Evolutionary conservation across 2,329 filamentous ascomycete species (phyloP), one percentile per base, ranked within the genome.

Genomic region (Aspergillus oerlinghausenensis): DNA sequence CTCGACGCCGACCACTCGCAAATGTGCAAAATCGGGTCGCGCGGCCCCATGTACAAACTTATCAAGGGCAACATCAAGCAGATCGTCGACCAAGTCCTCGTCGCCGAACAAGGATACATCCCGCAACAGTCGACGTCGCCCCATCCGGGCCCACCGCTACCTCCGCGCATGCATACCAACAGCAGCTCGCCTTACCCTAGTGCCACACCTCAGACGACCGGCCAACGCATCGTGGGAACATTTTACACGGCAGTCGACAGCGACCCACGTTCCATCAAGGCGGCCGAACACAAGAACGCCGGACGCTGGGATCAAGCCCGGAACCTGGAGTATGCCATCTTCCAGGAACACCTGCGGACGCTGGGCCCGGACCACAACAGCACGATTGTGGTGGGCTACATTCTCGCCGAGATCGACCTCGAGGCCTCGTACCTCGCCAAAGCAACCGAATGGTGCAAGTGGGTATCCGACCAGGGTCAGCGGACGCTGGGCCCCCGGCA

Each of bases 1-100:
- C 67, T 71, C 3, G 70, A 73, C 43, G 70, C 70, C 19, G 69
- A 72, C 55, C 70, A 73, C 55, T 71, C 68, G 3, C 65, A 70
- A 51, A 72, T 73, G 70, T 73, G 70, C 60, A 73, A 71, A 52
- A 59, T 70, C 4, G 60, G 62, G 49, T 47, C 54, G 9, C 62
- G 66, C 1, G 69, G 69, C 2, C 62, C 69, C 0, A 70, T 70
- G 67, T 71, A 71, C 35, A 64, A 61, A 10, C 55, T 71, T 3
- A 70, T 71, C 52, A 66, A 66, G 49, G 69, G 69, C 11, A 71
- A 71, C 42, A 70, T 70, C 59, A 71, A 70, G 21, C 68, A 70
- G 17, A 60, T 71, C 11, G 65, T 66, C 23, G 67, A 70, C n/a
- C 67, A 69, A 35, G 65, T 68, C 3, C 58, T 71, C 10, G 51